Evolutionary conservation across 1,284 basidiomycete genomes (phyloP), one percentile per base, ranked within the genome.

Genomic region (Cutaneotrichosporon curvatum): DNA sequence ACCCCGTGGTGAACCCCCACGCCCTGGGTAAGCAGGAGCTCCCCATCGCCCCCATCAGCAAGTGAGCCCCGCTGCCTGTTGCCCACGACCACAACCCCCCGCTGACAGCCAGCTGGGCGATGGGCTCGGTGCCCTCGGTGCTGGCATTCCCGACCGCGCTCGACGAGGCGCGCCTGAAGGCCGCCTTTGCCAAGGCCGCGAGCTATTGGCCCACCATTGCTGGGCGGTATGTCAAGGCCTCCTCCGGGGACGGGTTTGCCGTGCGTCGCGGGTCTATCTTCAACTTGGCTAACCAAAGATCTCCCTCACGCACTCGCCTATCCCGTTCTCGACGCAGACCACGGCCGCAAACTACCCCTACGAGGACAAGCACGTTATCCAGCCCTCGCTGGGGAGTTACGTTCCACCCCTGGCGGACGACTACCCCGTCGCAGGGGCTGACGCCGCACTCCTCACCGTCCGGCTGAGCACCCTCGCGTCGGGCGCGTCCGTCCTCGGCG

Each of bases 241-340:
- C 39, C 6, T 45, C 42, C 11, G 49, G 45, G 21, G 36, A 40
- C 10, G 53, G 57, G 34, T 56, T 50, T 49, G 43, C 49, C 3
- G 53, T 57, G 23, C 28, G 57, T 51, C 15, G 32, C 9, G 12
- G 7, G 25, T 7, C 8, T 12, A 7, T 7, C 11, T 31, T 15
- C 12, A 34, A 4, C 4, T 12, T 28, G 25, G 40, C 38, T 49
- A 5, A 25, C 45, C 2, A 28, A 11, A 60, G 57, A 45, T 60
- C 36, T 50, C 53, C 18, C 46, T 59, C 41, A 59, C 55, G 14
- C 47, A 48, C n/a, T 61, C 59, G 19, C 55, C 47, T 10, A 61
- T 61, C 8, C 59, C 57, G 4, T 59, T 56, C 43, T 45, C 43
- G 25, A 54, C 53, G 1, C 59, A 57, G 50, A 53, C 51, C 3